Evolutionary conservation across 2,329 filamentous ascomycete species (phyloP), one percentile per base, ranked within the genome.

Genomic region (Botryotinia narcissicola): DNA sequence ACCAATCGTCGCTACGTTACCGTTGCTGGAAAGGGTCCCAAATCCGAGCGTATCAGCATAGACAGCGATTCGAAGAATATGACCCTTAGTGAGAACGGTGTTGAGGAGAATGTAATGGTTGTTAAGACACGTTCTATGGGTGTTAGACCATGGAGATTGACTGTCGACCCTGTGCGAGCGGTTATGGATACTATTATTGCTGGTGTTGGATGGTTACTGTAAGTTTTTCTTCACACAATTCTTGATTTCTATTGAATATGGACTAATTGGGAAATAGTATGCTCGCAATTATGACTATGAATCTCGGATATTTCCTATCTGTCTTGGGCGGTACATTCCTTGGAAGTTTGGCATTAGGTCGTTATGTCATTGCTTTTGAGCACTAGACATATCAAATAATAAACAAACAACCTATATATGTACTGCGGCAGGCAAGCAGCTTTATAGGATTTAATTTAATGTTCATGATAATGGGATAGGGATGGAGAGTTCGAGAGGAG

Each of bases 281-380:
- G 94, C 84, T 97, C 83, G 93, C 92, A 22, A 92, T 97, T 80
- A 97, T 96, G 93, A 95, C 93, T 1, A 89, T 93, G 85, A 96
- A 96, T 78, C 88, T 95, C 25, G 93, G 93, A 20, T 96, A 96
- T 81, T 95, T 95, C 81, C 83, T 94, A 72, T 94, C 92, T 0
- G 87, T 95, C n/a, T 86, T 97, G 18, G 91, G 86, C 7, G 92
- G 92, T 22, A 88, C 92, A 2, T 98, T 98, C 80, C 80, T 97
- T n/a, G 95, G 95, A 37, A 96, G 96, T 81, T 83, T 98, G 12
- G 75, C 76, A 22, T 69, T 81, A n/a, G 80, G 80, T 40, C 75
- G 80, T 66, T 81, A 80, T 67, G 74, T 73, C 25, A 75, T 72
- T 44, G 46, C 71, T 16, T 73, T 66, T 51, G 74, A 78, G 68